phyloP scores from a whole-genome alignment of 2,329 filamentous ascomycete species.

The Penicillium crustosum region DNA sequence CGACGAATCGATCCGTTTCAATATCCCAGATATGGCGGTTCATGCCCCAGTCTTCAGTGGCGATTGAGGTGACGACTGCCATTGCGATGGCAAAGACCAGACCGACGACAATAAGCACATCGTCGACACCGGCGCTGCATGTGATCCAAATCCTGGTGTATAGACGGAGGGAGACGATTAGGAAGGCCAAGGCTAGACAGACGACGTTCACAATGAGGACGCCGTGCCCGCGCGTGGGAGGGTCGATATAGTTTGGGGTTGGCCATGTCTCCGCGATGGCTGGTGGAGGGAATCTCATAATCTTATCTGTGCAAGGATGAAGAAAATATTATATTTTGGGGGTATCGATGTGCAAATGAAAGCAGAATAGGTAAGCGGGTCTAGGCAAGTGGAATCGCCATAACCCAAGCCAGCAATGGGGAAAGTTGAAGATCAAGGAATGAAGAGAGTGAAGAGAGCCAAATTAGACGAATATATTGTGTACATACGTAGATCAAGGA shows the following conservation, averaged over 20 bases:
- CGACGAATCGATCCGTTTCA: slow-evolving; percentile 27
- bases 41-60: slow-evolving; percentile 37
- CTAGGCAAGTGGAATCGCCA: not conserved
- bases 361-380: not conserved
- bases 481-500: not conserved
- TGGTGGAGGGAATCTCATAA: slow-evolving; percentile 44
- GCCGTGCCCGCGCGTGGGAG: slow-evolving; percentile 45
- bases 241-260: slow-evolving; percentile 49
- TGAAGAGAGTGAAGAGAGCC: not conserved
- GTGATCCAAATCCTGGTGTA: slow-evolving; percentile 49
- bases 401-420: not conserved
- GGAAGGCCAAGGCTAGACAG: slow-evolving; percentile 41
- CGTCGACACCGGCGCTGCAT: slow-evolving; percentile 50
- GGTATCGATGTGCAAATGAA: not conserved
- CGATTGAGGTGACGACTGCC: slow-evolving; percentile 34
- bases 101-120: slow-evolving; percentile 47
- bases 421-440: not conserved
- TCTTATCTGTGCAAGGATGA: slow-evolving; percentile 6
- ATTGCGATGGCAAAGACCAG: slow-evolving; percentile 44
- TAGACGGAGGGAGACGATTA: slow-evolving; percentile 46
- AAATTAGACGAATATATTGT: not conserved
- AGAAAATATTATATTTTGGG: not conserved
- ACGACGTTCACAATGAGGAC: slow-evolving; percentile 46
- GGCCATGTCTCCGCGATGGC: slow-evolving; percentile 48
- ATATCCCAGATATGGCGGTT: slow-evolving; percentile 47